phyloP scores from a whole-genome alignment of 2,329 filamentous ascomycete genomes.

The Knufia petricola region DNA sequence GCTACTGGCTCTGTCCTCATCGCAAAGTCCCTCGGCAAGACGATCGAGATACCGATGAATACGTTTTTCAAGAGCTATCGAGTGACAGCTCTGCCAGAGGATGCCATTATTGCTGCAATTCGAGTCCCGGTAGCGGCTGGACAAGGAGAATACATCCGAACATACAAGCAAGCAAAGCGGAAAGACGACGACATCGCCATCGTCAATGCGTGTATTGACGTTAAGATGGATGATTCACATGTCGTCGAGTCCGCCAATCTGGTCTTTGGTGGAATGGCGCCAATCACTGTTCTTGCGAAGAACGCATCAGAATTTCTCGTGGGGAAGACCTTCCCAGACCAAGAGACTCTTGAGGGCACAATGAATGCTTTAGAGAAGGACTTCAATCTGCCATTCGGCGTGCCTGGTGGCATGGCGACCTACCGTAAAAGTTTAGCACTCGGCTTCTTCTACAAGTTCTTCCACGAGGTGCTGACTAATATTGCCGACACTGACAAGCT shows the following conservation, averaged over 20 bases:
- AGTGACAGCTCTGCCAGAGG: slow-evolving; percentile 65
- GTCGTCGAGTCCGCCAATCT: slow-evolving; percentile 65
- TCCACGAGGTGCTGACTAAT: slow-evolving; percentile 65
- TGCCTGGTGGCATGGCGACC: slow-evolving; percentile 94
- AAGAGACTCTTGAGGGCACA: slow-evolving; percentile 73
- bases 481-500: slow-evolving; percentile 40
- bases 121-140: slow-evolving; percentile 68
- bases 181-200: slow-evolving; percentile 99
- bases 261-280: slow-evolving; percentile 91
- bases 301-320: slow-evolving; percentile 63
- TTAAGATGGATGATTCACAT: slow-evolving; percentile 60
- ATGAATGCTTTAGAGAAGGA: slow-evolving; percentile 86
- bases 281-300: slow-evolving; percentile 79
- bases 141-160: slow-evolving; percentile 72
- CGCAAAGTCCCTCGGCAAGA: slow-evolving; percentile 63
- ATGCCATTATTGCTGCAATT: slow-evolving; percentile 78
- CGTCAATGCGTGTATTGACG: slow-evolving; percentile 74
- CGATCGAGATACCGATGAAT: slow-evolving; percentile 80
- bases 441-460: slow-evolving; percentile 95
- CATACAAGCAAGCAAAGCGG: slow-evolving; percentile 93
- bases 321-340: slow-evolving; percentile 70
- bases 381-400: slow-evolving; percentile 79
- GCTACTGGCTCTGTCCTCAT: slow-evolving; percentile 74
- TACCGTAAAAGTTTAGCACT: slow-evolving; percentile 85
- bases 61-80: slow-evolving; percentile 90